Evolutionary conservation across 177 flowering plant species (phyloP).

Genomic region (Vitis hybrid): DNA sequence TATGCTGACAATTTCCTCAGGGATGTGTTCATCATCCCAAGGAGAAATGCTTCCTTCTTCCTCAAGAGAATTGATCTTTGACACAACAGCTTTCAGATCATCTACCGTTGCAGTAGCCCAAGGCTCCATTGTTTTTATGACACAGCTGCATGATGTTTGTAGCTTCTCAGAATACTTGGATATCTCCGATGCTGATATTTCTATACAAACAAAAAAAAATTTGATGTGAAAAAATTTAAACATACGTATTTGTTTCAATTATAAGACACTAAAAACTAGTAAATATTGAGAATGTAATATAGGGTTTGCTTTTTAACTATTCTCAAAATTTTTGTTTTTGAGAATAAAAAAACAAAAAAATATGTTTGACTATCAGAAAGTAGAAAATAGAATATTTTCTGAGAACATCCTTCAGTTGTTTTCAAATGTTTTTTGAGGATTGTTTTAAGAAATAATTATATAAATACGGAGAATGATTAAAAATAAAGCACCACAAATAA

Average conservation of each 20-base stretch:
- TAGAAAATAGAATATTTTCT: too few species aligned
- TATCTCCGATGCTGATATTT: conserved; percentile 71
- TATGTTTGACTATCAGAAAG: too few species aligned
- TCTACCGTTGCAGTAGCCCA: conserved; percentile 57
- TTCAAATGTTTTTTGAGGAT: too few species aligned
- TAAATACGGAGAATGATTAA: too few species aligned
- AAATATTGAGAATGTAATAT: too few species aligned
- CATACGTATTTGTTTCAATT: not conserved
- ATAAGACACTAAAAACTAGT: not conserved
- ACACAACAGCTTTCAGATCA: conserved; percentile 55
- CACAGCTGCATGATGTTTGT: conserved; percentile 65
- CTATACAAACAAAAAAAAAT: conserved; percentile 27
- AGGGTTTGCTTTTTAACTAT: too few species aligned
- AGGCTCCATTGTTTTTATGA: conserved; percentile 84
- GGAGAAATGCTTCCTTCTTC: conserved; percentile 50
- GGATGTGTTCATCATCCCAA: conserved; percentile 90
- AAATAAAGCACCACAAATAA: too few species aligned
- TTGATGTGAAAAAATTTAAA: not conserved
- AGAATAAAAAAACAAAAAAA: too few species aligned
- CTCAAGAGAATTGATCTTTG: conserved; percentile 62
- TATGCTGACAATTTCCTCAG: conserved; percentile 75
- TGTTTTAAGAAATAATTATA: too few species aligned
- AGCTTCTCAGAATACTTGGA: conserved; percentile 66
- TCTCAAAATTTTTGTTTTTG: too few species aligned
- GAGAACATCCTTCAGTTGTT: too few species aligned